Conservation (phyloP, 1,139 yeast species). For the Pichia sp. region DNA sequence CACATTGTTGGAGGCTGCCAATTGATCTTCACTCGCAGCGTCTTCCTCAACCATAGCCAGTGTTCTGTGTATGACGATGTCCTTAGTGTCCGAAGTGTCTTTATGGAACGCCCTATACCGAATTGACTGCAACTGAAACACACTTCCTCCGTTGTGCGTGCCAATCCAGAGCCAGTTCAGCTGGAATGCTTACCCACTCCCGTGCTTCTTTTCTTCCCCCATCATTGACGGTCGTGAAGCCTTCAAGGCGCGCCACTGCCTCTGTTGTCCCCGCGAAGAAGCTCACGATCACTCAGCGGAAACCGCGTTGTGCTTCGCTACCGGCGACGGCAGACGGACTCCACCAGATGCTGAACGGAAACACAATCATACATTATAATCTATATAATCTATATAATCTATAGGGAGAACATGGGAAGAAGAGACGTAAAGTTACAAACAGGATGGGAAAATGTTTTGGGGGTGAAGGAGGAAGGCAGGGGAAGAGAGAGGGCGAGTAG, state of each 20-base stretch:
- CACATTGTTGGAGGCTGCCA: neutral
- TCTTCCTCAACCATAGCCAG: conserved; percentile 1
- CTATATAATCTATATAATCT: conserved; percentile 2
- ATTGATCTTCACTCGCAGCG: neutral
- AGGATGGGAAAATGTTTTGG: neutral
- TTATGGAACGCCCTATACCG: neutral
- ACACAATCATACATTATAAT: conserved; percentile 1
- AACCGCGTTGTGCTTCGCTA: neutral
- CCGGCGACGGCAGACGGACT: neutral
- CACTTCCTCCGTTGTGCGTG: neutral
- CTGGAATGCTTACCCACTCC: neutral
- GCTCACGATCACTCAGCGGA: too few relatives aligned
- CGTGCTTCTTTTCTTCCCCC: neutral
- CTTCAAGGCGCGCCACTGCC: neutral
- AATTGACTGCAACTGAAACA: neutral
- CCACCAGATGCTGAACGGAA: neutral
- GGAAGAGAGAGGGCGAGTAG: too few relatives aligned
- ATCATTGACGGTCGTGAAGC: neutral
- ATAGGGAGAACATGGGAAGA: neutral
- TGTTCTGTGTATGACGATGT: neutral
- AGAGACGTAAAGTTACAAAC: neutral
- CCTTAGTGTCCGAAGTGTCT: neutral
- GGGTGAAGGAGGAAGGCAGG: too few relatives aligned
- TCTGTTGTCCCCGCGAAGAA: neutral
- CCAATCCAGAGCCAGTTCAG: neutral